phyloP scores from a whole-genome alignment of 2,329 filamentous ascomycete genomes.

The Talaromyces sp. region DNA sequence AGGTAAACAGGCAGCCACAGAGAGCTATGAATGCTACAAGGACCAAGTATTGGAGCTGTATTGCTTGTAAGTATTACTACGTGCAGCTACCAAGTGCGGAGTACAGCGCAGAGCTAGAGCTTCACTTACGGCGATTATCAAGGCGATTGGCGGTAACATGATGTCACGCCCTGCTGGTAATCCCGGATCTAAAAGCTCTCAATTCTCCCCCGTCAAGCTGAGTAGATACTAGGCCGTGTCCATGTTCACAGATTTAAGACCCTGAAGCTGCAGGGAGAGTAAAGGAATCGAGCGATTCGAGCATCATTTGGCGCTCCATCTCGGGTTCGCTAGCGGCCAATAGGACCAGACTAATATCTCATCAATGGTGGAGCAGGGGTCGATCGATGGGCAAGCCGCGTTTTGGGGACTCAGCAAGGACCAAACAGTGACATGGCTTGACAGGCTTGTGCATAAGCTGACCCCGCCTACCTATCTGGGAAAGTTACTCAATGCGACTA shows the following conservation, averaged over 20 bases:
- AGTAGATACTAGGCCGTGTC: neutral
- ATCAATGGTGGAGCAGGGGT: slow-evolving; percentile 3
- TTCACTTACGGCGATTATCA: slow-evolving; percentile 1
- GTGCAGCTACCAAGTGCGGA: neutral
- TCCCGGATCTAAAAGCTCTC: neutral
- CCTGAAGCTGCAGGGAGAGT: neutral
- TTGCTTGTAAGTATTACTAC: neutral
- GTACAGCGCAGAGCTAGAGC: slow-evolving; percentile 4
- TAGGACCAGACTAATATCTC: neutral
- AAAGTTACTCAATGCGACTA: slow-evolving; percentile 3
- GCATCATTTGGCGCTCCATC: neutral
- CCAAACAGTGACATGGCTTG: slow-evolving; percentile 4
- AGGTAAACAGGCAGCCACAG: slow-evolving; percentile 6
- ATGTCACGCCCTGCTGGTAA: slow-evolving; percentile 9
- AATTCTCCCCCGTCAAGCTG: neutral
- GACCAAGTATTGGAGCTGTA: slow-evolving; percentile 6
- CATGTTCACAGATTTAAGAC: slow-evolving; percentile 1
- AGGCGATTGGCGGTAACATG: slow-evolving; percentile 6
- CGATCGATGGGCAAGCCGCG: slow-evolving; percentile 6
- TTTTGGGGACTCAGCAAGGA: slow-evolving; percentile 13
- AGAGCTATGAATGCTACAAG: neutral
- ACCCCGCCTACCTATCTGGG: slow-evolving; percentile 7
- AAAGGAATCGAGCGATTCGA: neutral
- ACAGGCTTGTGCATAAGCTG: slow-evolving; percentile 8
- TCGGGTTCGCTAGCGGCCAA: slow-evolving; percentile 5